These are phyloP conservation scores for Chondrus crispus DNA, from an alignment of 23 red algal species.

Conservation along the genomic window DNA sequence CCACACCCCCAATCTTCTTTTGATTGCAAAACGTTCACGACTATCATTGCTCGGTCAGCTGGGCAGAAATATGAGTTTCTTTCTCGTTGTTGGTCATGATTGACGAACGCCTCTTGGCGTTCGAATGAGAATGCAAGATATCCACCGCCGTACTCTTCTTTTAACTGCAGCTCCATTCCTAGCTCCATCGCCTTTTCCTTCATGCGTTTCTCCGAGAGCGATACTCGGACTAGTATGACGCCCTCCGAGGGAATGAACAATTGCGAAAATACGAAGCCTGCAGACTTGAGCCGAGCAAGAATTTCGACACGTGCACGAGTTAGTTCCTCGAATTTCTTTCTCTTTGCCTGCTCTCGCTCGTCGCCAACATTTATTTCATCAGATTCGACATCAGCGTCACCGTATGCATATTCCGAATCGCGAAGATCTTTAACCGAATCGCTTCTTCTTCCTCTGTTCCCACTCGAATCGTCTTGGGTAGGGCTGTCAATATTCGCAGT, in stretches of 20 bases:
- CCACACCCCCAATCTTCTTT: slow-evolving; percentile 73
- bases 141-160: slow-evolving; percentile 58
- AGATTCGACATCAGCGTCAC: not conserved
- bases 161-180: slow-evolving; percentile 43
- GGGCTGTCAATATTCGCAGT: not conserved
- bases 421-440: not conserved
- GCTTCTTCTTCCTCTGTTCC: too few relatives aligned
- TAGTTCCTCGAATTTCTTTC: not conserved
- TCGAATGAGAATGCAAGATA: slow-evolving; percentile 35
- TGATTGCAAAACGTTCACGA: slow-evolving; percentile 39
- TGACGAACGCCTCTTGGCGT: slow-evolving; percentile 43
- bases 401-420: not conserved
- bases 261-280: slow-evolving; percentile 69
- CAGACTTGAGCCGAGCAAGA: slow-evolving; percentile 47
- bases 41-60: slow-evolving; percentile 54
- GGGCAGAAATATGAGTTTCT: slow-evolving; percentile 60
- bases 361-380: not conserved
- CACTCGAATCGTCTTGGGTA: not conserved
- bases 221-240: slow-evolving; percentile 47
- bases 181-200: slow-evolving; percentile 58
- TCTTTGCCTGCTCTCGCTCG: too few relatives aligned
- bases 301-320: slow-evolving; percentile 41
- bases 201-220: slow-evolving; percentile 8
- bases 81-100: slow-evolving; percentile 7
- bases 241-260: slow-evolving; percentile 39